These are phyloP conservation scores for Dalbergia cochinchinensis DNA, from an alignment of 306 rosid species.

Conservation along the genomic window DNA sequence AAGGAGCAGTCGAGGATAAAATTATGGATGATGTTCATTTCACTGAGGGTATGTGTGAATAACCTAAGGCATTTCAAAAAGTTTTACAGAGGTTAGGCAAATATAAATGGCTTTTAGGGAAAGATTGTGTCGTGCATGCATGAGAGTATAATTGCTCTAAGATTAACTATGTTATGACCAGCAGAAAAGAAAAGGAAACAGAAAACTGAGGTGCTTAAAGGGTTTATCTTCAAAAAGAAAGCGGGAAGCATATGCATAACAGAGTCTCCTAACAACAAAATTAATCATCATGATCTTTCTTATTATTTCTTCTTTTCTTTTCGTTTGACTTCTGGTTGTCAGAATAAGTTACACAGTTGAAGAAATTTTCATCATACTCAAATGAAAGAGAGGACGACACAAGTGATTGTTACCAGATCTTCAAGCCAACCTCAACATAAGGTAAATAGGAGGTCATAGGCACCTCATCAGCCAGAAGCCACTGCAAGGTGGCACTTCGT, in stretches of 20 bases:
- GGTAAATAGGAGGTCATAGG: conserved; percentile 38
- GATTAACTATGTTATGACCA: conserved; percentile 34
- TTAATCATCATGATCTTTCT: conserved; percentile 22
- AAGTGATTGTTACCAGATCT: conserved; percentile 27
- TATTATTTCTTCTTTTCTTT: conserved; percentile 1
- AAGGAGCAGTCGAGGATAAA: conserved; percentile 38
- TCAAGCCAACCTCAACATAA: conserved; percentile 19
- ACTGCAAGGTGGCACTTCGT: not conserved
- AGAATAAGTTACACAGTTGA: conserved; percentile 19
- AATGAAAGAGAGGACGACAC: conserved; percentile 22
- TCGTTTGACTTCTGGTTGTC: conserved; percentile 30
- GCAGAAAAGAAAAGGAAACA: conserved; percentile 15
- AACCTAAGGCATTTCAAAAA: conserved; percentile 8
- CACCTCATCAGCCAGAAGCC: conserved; percentile 23
- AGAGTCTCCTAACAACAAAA: conserved; percentile 36
- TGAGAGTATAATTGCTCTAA: conserved; percentile 12
- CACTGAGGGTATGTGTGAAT: not conserved
- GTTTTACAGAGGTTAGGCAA: conserved; percentile 18
- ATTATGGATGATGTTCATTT: conserved; percentile 5
- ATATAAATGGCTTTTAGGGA: conserved; percentile 11
- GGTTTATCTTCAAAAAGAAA: conserved; percentile 28
- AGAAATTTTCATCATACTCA: conserved; percentile 28
- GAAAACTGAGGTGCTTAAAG: not conserved
- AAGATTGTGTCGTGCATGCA: not conserved
- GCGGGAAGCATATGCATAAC: conserved; percentile 36